A percentile compares a stretch with the other conserved stretches of the same genome.
Conservation (phyloP, 2,329 filamentous ascomycete genomes). For the Claviceps cyperi region DNA sequence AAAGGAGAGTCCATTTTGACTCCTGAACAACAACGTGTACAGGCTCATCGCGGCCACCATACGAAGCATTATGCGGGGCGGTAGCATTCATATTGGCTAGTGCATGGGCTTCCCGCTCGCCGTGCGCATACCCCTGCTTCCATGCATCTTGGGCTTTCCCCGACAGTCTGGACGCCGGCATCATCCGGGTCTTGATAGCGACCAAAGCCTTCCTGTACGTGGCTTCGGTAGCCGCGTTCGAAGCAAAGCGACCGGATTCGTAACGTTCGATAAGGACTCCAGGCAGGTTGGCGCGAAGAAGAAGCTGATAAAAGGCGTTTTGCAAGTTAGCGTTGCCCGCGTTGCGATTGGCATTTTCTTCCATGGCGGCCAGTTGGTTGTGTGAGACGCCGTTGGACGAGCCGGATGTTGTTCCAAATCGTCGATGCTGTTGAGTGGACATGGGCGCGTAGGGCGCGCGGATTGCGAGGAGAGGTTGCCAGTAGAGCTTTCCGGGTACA, state of each 20-base stretch:
- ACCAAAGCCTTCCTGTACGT: conserved; percentile 63
- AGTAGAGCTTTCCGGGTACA: conserved; percentile 6
- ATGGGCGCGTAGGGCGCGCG: conserved; percentile 6
- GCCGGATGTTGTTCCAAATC: conserved; percentile 20
- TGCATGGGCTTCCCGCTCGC: conserved; percentile 17
- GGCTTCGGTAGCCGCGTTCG: conserved; percentile 62
- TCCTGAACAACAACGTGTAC: conserved; percentile 95
- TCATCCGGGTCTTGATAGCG: conserved; percentile 17
- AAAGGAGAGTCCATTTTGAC: conserved; percentile 61
- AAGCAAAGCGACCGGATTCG: conserved; percentile 71
- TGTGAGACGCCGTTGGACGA: conserved; percentile 36
- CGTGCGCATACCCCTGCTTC: conserved; percentile 12
- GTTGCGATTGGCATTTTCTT: conserved; percentile 87
- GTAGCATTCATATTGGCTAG: conserved; percentile 17
- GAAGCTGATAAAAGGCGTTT: conserved; percentile 83
- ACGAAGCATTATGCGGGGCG: conserved; percentile 6
- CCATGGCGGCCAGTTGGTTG: conserved; percentile 65
- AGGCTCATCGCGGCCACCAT: conserved; percentile 61
- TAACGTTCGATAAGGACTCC: conserved; percentile 86
- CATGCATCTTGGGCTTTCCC: conserved; percentile 15
- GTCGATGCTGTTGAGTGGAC: conserved; percentile 15
- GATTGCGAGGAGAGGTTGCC: conserved; percentile 9
- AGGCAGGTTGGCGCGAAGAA: conserved; percentile 85
- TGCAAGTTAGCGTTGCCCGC: conserved; percentile 76
- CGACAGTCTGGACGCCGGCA: conserved; percentile 10